These are phyloP conservation scores for Aspergillus latus DNA, from an alignment of 2,329 filamentous ascomycete genomes.

Conservation along the genomic window DNA sequence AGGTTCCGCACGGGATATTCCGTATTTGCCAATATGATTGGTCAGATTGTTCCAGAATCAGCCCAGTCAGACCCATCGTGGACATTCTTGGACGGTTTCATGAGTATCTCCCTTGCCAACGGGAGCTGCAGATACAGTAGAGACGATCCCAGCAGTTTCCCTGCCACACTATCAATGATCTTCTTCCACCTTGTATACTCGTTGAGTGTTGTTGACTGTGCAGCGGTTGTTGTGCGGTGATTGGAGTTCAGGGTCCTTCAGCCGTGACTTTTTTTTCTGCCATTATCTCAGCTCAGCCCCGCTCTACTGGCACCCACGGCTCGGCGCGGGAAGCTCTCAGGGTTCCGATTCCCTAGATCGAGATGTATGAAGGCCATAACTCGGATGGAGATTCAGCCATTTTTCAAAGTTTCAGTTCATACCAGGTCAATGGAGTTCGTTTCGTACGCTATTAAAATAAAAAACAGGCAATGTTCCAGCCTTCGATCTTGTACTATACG, in stretches of 20 bases:
- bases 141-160: neutral
- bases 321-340: neutral
- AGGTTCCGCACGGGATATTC: neutral
- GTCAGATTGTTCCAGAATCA: neutral
- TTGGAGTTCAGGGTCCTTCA: no score
- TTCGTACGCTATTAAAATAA: neutral
- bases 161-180: neutral
- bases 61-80: conserved; percentile 1
- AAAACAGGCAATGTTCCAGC: no score
- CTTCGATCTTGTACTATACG: no score
- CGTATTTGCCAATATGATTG: neutral
- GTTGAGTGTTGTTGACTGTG: no score
- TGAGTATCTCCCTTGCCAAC: conserved; percentile 5
- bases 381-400: neutral
- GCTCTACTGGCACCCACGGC: conserved; percentile 3
- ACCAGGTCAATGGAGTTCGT: neutral
- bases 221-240: no score
- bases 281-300: neutral
- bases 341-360: neutral
- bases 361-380: neutral
- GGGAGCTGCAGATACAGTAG: neutral
- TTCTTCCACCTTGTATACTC: neutral
- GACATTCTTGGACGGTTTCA: conserved; percentile 3
- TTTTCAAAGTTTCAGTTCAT: neutral
- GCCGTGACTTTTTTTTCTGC: neutral